Base-by-base conservation (phyloP, 106 monocot species). In the Cymbidium sinense region DNA sequence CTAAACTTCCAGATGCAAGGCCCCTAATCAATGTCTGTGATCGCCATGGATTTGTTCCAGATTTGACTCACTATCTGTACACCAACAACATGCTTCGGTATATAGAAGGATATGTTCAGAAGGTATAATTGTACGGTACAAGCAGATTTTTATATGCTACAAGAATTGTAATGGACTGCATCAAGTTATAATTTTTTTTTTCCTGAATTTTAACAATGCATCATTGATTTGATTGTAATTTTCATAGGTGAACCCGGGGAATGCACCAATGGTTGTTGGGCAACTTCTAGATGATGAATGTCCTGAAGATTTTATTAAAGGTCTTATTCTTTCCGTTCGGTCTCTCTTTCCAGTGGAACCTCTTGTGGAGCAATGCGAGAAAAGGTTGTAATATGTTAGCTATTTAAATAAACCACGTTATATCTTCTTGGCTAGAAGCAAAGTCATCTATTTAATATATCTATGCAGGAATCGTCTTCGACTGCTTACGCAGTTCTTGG, bases 81-180 rank as follows among this genome's bases (percentile, higher is more conserved):
- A 83, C 94, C 1, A 98, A 77, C 78, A 98, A 94, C 83, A 98
- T 98, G 98, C 98, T 98, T 78, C 89, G 98, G 8, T 98, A 98
- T 80, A 98, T 98, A 76, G 98, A 98, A 87, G 98, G 98, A 33
- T 98, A 98, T 83, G 98, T 98, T 78, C 98, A 98, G 79, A 98
- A 98, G 80, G 98, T 94, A 90, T 69, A 9, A 19, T 47, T 75
- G 28, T 17, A 50, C 4, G 29, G 35, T 19, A 75, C 75, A 75
- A 50, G 1, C 50, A 4, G 47, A 50, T 13, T 50, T n/a, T n/a
- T n/a, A n/a, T 75, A 2, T 75, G 23, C 29, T 5, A 34, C 67
- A 67, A 33, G 7, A 13, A 33, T 34, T 39, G n/a, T 13, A 47
- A 11, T 47, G 47, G 13, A 12, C 13, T 47, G 47, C 15, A 13